phyloP scores from a whole-genome alignment of 805 yeast genomes.

The Saccharomycopsis schoenii region DNA sequence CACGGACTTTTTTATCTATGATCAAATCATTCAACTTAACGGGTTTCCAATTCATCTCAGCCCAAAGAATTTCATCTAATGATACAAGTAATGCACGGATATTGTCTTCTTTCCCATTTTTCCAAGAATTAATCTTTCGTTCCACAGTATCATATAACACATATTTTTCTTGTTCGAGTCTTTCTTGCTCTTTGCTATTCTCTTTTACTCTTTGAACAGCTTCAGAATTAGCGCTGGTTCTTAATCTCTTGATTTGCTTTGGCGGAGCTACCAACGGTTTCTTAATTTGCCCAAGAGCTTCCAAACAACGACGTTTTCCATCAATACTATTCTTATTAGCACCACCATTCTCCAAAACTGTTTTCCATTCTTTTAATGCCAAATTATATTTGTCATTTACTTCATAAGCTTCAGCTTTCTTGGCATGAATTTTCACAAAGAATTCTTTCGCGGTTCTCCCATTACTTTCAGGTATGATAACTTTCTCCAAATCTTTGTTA shows the following conservation, averaged over 20 bases:
- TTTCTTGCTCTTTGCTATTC: conserved; percentile 35
- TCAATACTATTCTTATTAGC: conserved; percentile 58
- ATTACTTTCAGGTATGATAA: conserved; percentile 34
- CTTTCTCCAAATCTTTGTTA: conserved; percentile 21
- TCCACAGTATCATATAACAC: conserved; percentile 56
- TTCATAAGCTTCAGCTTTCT: conserved; percentile 80
- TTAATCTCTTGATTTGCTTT: conserved; percentile 17
- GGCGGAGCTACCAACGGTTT: neutral
- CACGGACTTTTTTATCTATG: conserved; percentile 80
- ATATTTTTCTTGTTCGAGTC: conserved; percentile 47
- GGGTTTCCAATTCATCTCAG: conserved; percentile 54
- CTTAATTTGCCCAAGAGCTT: conserved; percentile 48
- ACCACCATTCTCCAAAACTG: conserved; percentile 58
- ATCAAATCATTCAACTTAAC: conserved; percentile 69
- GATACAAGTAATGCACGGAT: conserved; percentile 67
- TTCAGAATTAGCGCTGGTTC: conserved; percentile 22
- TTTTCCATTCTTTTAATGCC: conserved; percentile 52
- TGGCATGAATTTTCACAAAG: conserved; percentile 59
- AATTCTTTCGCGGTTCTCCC: conserved; percentile 55
- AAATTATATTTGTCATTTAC: conserved; percentile 59
- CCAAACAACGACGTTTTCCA: conserved; percentile 71
- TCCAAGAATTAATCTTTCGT: conserved; percentile 50
- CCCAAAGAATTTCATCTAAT: conserved; percentile 58
- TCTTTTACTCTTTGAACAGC: conserved; percentile 44
- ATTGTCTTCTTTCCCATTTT: conserved; percentile 67